Base-by-base conservation (phyloP, 163 green algal species). In the Scenedesmus sp. region DNA sequence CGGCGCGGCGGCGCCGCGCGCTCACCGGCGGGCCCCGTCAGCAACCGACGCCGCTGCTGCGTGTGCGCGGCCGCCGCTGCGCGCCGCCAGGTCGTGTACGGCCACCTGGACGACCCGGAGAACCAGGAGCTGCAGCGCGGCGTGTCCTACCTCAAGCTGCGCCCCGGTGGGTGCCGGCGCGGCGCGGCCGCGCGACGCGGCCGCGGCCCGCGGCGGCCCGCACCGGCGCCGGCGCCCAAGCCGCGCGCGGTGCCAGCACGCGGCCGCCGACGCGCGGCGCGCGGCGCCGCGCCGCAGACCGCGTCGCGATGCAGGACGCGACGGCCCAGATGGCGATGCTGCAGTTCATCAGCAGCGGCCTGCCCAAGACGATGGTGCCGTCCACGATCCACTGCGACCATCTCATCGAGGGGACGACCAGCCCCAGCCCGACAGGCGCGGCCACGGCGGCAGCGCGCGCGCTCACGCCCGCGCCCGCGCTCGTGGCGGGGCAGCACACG, bases 241-340 rank as follows among this genome's bases (percentile, higher is more conserved):
- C n/a, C n/a, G n/a, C n/a, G n/a, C n/a, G n/a, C n/a, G n/a, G n/a
- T n/a, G n/a, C n/a, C n/a, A n/a, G n/a, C n/a, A n/a, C n/a, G n/a
- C n/a, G n/a, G n/a, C n/a, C n/a, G n/a, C n/a, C n/a, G n/a, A n/a
- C n/a, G n/a, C n/a, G n/a, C n/a, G n/a, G n/a, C n/a, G n/a, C n/a
- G n/a, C 39, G 7, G 39, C 39, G 7, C 7, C 39, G 9, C 24
- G 53, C 42, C 70, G 74, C 90, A 97, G 95, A 98, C 81, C 92
- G 95, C 51, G 95, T 98, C 82, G 95, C 95, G 1, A 98, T 98
- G 95, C 95, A 99, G 89, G 95, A 98, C 63, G 95, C 95, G 24
- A 98, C 95, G 24, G 95, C 95, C 7, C 95, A 98, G 88, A 98
- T 98, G 95, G 95, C 95, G 45, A 95, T 98, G 88, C 89, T 98